Evolutionary conservation across 148 eudicot species (phyloP), one percentile per base, ranked within the genome.

Genomic region (Rheum nobile): DNA sequence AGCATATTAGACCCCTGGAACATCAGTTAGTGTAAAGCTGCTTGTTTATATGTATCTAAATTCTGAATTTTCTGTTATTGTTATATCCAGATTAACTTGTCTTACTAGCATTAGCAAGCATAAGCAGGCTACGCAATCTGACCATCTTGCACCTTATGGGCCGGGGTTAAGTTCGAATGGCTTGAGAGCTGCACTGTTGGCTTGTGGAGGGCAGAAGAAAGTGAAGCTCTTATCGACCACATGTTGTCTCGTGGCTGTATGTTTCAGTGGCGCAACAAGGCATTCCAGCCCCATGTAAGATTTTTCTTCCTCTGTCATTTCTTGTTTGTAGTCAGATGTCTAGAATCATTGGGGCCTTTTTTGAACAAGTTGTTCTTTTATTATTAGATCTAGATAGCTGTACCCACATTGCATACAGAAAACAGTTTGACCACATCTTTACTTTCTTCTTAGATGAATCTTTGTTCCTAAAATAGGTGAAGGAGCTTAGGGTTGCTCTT

Each of bases 11-110:
- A 63, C 94, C 99, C 79, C 87, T 78, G 99, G 99, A 78, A 77
- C 97, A 57, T 92, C 96, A 81, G 94, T 95, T 74, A 86, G 89
- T 75, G 99, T 97, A 77, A 95, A 95, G 97, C 97, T 95, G 79
- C 77, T 54, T 71, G 11, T 35, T 32, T 71, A n/a, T 22, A 77
- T 55, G 41, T 75, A 29, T 41, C 41, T 77, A 74, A 48, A 28
- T 54, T 24, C 26, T 0, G 34, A 61, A 28, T 61, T 28, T 4
- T 28, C 6, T 28, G 43, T 24, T 68, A 67, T 35, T 74, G 67
- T 24, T 73, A 71, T 55, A n/a, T 78, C 72, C 88, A 89, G 97
- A 87, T 91, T 78, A 89, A 88, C 83, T 76, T 93, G 83, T 93
- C 44, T 83, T 91, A 50, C 75, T 93, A 76, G 86, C 92, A 24